These are phyloP conservation scores for Casuarina equisetifolia DNA, from an alignment of 306 rosid genomes.

Conservation along the genomic window DNA sequence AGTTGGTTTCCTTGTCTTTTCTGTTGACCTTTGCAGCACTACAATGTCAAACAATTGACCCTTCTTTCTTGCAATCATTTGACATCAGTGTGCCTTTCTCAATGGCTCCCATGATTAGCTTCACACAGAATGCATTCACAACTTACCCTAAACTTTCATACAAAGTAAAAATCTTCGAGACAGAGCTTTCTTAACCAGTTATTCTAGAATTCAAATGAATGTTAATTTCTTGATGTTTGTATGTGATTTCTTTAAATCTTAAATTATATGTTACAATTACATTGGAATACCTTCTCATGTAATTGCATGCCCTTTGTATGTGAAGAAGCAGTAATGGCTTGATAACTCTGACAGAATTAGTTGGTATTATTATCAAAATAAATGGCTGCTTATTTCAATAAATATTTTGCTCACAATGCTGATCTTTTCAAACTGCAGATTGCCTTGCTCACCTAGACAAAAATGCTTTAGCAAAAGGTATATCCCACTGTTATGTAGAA, in stretches of 20 bases:
- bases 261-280: not conserved
- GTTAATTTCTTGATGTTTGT: no score
- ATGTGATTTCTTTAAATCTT: no score
- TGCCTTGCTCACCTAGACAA: slow-evolving; percentile 68
- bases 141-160: no score
- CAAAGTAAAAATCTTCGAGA: no score
- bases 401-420: slow-evolving; percentile 12
- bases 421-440: slow-evolving; percentile 48
- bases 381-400: not conserved
- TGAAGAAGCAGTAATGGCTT: not conserved
- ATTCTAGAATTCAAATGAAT: no score
- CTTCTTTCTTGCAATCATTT: not conserved
- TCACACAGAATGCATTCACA: no score
- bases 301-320: not conserved
- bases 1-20: not conserved
- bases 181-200: no score
- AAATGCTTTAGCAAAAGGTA: slow-evolving; percentile 60
- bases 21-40: not conserved
- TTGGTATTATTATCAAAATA: not conserved
- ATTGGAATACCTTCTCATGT: not conserved
- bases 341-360: not conserved
- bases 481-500: not conserved
- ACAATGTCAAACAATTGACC: not conserved
- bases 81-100: not conserved
- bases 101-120: no score